These are phyloP conservation scores for Debaryomyces maramus DNA, from an alignment of 805 yeast genomes.

Conservation along the genomic window DNA sequence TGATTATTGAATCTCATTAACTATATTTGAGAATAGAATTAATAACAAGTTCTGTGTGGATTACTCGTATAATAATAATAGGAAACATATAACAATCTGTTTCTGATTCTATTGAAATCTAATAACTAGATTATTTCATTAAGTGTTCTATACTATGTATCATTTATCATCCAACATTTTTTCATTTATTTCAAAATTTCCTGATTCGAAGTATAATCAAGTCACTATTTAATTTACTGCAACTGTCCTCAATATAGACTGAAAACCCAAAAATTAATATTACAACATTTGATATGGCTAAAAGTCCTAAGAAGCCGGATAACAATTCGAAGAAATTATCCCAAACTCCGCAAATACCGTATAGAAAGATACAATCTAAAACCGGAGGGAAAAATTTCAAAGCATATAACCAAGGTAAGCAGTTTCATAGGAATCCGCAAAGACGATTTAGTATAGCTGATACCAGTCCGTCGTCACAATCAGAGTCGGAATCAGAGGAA, in stretches of 20 bases:
- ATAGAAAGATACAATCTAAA: background rate
- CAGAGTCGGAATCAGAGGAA: conserved; percentile 11
- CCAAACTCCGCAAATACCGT: conserved; percentile 9
- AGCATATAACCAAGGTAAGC: conserved; percentile 19
- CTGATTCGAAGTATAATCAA: conserved; percentile 4
- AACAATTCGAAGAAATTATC: conserved; percentile 10
- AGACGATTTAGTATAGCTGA: conserved; percentile 39
- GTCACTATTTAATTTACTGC: background rate
- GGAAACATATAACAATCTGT: background rate
- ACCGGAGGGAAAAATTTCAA: conserved; percentile 36
- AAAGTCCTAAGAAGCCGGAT: conserved; percentile 25
- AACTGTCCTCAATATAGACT: no score
- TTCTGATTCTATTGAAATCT: conserved; percentile 1
- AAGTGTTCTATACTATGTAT: conserved; percentile 2
- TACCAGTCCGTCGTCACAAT: conserved; percentile 31
- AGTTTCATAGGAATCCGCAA: conserved; percentile 8
- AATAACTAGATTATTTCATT: background rate
- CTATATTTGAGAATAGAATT: no score
- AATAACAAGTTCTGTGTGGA: background rate
- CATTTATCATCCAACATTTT: background rate
- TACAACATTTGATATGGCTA: conserved; percentile 24
- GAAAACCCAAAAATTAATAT: background rate
- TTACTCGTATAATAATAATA: background rate
- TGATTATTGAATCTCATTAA: no score
- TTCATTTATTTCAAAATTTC: conserved; percentile 2